These are phyloP conservation scores for Lonicera japonica DNA, from an alignment of 129 eudicot genomes.

Conservation along the genomic window DNA sequence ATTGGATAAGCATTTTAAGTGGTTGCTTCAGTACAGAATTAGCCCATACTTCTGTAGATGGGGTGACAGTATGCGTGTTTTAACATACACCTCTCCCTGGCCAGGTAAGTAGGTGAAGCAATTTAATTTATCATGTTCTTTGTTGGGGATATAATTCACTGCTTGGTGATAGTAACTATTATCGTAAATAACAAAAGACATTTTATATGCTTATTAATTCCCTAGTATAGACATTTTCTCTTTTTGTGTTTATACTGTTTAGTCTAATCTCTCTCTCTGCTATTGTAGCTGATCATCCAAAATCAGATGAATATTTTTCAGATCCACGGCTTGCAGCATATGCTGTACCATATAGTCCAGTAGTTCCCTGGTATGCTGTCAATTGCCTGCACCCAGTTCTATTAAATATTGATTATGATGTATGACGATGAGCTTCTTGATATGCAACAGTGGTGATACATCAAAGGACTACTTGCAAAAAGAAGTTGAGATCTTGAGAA, in stretches of 20 bases:
- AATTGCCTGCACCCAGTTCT: slow-evolving; percentile 12
- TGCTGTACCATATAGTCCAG: slow-evolving; percentile 93
- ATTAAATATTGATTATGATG: background rate
- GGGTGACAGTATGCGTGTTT: slow-evolving; percentile 96
- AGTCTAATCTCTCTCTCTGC: slow-evolving; percentile 2
- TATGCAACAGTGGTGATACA: slow-evolving; percentile 64
- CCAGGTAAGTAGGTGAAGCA: slow-evolving; percentile 49
- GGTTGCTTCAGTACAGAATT: slow-evolving; percentile 86
- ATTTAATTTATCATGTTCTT: background rate
- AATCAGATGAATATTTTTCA: slow-evolving; percentile 88
- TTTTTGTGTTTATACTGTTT: background rate
- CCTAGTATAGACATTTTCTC: background rate
- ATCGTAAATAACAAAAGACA: background rate
- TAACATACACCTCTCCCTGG: slow-evolving; percentile 97
- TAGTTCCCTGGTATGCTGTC: slow-evolving; percentile 63
- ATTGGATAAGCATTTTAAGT: slow-evolving; percentile 80
- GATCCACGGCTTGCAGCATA: slow-evolving; percentile 98
- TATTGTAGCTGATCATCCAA: slow-evolving; percentile 86
- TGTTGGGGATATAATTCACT: background rate
- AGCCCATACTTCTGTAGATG: slow-evolving; percentile 98
- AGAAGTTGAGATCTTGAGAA: slow-evolving; percentile 82
- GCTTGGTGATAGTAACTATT: background rate
- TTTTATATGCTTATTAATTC: background rate
- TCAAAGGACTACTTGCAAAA: slow-evolving; percentile 64
- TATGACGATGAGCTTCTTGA: slow-evolving; percentile 20